These are phyloP conservation scores for Aspergillus egyptiacus DNA, from an alignment of 495 filamentous ascomycete species.

Conservation along the genomic window DNA sequence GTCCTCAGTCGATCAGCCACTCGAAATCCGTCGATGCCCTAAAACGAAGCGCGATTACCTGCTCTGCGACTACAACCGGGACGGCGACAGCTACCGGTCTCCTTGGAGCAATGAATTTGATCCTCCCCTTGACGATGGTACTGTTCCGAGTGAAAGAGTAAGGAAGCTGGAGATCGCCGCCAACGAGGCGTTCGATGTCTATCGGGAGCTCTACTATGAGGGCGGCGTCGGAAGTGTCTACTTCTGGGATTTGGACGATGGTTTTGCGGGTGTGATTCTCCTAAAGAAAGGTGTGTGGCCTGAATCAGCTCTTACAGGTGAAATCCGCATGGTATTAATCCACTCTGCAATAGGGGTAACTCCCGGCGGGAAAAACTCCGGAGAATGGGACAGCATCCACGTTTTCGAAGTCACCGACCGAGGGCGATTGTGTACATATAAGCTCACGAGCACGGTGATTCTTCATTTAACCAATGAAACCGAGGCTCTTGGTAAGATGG, in stretches of 20 bases:
- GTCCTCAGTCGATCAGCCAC: conserved; percentile 92
- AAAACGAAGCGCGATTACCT: conserved; percentile 93
- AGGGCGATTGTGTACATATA: conserved; percentile 87
- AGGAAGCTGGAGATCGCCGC: conserved; percentile 88
- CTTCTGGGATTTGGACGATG: conserved; percentile 98
- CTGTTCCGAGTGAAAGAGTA: conserved; percentile 77
- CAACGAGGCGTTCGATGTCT: conserved; percentile 95
- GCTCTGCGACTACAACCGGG: conserved; percentile 98
- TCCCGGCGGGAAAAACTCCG: conserved; percentile 64
- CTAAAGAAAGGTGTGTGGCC: conserved; percentile 73
- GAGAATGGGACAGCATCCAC: conserved; percentile 97
- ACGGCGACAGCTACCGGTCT: conserved; percentile 93
- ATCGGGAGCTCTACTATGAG: conserved; percentile 96
- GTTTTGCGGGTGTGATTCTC: conserved; percentile 92
- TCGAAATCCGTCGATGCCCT: conserved; percentile 75
- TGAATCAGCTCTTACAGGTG: background rate
- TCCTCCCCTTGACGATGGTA: conserved; percentile 72
- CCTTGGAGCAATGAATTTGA: conserved; percentile 99
- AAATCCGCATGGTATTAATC: conserved; percentile 1
- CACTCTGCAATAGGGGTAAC: conserved; percentile 45
- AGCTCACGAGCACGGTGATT: conserved; percentile 95
- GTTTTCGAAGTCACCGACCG: conserved; percentile 95
- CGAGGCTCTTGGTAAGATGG: conserved; percentile 76
- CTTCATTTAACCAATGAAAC: conserved; percentile 70
- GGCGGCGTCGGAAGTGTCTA: conserved; percentile 93